Conservation (phyloP, 768 basidiomycete species). For the Lactifluus subvellereus region DNA sequence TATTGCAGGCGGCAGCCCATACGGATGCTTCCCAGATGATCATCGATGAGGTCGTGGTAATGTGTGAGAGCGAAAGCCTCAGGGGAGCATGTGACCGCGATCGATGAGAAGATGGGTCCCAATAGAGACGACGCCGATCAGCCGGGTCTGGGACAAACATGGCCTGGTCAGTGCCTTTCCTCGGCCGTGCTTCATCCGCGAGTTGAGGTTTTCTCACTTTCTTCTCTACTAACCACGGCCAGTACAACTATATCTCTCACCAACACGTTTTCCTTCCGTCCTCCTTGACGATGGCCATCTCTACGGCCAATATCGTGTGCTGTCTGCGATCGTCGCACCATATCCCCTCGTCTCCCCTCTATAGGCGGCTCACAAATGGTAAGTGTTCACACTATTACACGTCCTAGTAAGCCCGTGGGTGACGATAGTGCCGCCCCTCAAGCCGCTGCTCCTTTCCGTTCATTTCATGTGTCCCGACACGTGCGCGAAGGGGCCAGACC, state of each 20-base stretch:
- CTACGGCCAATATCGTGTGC: constrained; percentile 9
- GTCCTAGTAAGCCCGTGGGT: neutral
- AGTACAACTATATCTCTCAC: neutral
- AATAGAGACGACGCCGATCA: constrained; percentile 1
- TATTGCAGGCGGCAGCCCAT: neutral
- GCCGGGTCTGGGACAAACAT: constrained; percentile 16
- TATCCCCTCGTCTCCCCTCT: constrained; percentile 6
- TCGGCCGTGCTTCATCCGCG: neutral
- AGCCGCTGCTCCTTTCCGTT: constrained; percentile 7
- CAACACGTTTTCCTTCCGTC: neutral
- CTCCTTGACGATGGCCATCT: constrained; percentile 20
- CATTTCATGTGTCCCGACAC: constrained; percentile 13
- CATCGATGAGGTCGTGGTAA: neutral
- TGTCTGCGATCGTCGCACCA: constrained; percentile 2
- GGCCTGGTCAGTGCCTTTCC: neutral
- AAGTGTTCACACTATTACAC: neutral
- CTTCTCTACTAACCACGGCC: constrained; percentile 10
- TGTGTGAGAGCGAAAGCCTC: neutral
- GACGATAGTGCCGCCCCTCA: neutral
- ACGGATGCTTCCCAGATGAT: neutral
- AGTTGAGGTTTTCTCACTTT: neutral
- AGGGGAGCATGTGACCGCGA: constrained; percentile 5
- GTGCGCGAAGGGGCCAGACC: neutral
- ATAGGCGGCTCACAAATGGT: neutral
- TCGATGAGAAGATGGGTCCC: constrained; percentile 9